Conservation (phyloP, 768 basidiomycete species). For the Peribolospora baueri region DNA sequence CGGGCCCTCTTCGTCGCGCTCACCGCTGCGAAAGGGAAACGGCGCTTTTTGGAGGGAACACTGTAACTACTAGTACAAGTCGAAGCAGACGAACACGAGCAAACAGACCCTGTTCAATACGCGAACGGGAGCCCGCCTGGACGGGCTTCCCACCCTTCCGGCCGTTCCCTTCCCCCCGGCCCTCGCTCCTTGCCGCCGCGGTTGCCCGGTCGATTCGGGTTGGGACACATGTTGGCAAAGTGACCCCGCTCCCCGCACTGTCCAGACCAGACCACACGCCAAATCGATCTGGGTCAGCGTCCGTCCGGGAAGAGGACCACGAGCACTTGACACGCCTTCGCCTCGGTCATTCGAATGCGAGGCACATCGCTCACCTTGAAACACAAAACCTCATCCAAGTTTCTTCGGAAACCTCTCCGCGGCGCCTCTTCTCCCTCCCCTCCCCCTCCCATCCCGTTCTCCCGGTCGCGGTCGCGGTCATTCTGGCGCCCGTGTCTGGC, state of each 20-base stretch:
- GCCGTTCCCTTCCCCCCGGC: too few species aligned
- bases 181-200: too few species aligned
- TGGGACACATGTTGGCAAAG: constrained; percentile 81
- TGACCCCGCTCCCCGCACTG: constrained; percentile 83
- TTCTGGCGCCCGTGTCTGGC: background rate
- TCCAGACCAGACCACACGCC: constrained; percentile 1
- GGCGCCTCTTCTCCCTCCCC: background rate
- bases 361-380: constrained; percentile 39
- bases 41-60: too few species aligned
- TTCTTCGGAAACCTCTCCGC: constrained; percentile 28
- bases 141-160: too few species aligned
- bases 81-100: too few species aligned
- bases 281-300: background rate
- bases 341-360: background rate
- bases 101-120: too few species aligned
- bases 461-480: background rate
- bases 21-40: too few species aligned
- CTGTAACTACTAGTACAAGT: too few species aligned
- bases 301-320: constrained; percentile 3
- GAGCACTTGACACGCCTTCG: constrained; percentile 2
- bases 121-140: too few species aligned
- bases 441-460: constrained; percentile 5
- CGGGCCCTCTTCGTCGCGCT: too few species aligned
- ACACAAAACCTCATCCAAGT: constrained; percentile 60
- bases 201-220: constrained; percentile 15